These are phyloP conservation scores for Claviceps citrina DNA, from an alignment of 2,329 filamentous ascomycete species.

Conservation along the genomic window DNA sequence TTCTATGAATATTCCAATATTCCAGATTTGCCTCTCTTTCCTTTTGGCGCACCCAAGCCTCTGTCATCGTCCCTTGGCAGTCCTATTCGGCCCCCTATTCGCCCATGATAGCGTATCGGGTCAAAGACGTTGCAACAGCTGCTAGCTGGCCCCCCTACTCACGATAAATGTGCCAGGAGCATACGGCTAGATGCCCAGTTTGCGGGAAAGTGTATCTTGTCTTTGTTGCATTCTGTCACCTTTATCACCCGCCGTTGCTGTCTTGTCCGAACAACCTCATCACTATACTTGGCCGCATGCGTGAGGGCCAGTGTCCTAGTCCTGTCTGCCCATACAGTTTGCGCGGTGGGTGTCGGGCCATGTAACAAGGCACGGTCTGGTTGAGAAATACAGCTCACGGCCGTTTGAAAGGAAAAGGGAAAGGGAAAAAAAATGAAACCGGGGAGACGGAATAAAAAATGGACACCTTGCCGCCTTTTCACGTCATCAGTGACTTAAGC, in stretches of 20 bases:
- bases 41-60: too few relatives aligned
- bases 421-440: background rate
- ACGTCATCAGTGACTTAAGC: constrained; percentile 30
- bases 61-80: too few relatives aligned
- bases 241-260: constrained; percentile 33
- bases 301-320: constrained; percentile 40
- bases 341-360: constrained; percentile 38
- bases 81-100: too few relatives aligned
- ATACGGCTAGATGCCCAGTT: constrained; percentile 40
- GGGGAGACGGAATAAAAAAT: too few relatives aligned
- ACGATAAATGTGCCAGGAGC: constrained; percentile 44
- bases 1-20: too few relatives aligned
- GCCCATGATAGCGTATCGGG: constrained; percentile 2
- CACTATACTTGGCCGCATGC: constrained; percentile 29
- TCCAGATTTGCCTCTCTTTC: too few relatives aligned
- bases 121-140: background rate
- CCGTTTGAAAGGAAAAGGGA: background rate
- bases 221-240: constrained; percentile 40
- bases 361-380: constrained; percentile 30
- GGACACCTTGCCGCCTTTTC: background rate
- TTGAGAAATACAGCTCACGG: too few relatives aligned
- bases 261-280: constrained; percentile 30
- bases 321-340: constrained; percentile 43
- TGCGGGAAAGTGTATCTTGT: constrained; percentile 44
- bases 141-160: constrained; percentile 9